Evolutionary conservation across 164 flowering plant genomes (phyloP), one percentile per base, ranked within the genome.

Genomic region (Stephania japonica): DNA sequence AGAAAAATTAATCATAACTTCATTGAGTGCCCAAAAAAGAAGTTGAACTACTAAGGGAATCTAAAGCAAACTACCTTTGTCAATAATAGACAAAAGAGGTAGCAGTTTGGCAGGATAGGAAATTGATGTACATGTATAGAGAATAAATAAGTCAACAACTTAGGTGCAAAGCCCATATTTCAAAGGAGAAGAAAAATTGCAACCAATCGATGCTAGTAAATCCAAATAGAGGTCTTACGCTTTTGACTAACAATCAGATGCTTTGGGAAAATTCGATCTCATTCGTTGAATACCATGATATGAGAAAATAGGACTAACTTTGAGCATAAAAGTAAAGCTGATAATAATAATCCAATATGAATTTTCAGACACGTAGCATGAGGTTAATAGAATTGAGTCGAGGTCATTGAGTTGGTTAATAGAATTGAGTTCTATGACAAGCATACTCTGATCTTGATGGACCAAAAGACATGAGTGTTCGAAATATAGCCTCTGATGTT

Each of bases 401-500:
- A 66, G 25, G 11, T 6, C 24, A 19, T 44, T 19, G 12, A 69
- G 12, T 44, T 6, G 10, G 6, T 32, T 44, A 66, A 38, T 6
- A 61, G 21, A 70, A 26, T 68, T 19, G 72, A 71, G 65, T 21
- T 56, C 21, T 21, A 70, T 59, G 64, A 4, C 26, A 69, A 65
- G 61, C 95, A 85, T 88, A 94, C 97, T 94, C 97, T 76, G 94
- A 86, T 88, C 98, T 85, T 44, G 93, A 87, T 65, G 92, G 79
- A 76, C 92, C 97, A 83, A 92, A 92, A 70, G 97, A 92, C 97
- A 94, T 89, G 21, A 94, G 82, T 19, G 92, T 85, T 56, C 76
- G 89, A 76, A 92, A 94, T 75, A 92, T 84, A 67, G 83, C 91
- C 83, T 94, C 97, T 70, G 97, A 87, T 78, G 92, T 78, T 76